Base-by-base conservation (phyloP, 1,139 yeast genomes). In the Saccharomyces hybrid region DNA sequence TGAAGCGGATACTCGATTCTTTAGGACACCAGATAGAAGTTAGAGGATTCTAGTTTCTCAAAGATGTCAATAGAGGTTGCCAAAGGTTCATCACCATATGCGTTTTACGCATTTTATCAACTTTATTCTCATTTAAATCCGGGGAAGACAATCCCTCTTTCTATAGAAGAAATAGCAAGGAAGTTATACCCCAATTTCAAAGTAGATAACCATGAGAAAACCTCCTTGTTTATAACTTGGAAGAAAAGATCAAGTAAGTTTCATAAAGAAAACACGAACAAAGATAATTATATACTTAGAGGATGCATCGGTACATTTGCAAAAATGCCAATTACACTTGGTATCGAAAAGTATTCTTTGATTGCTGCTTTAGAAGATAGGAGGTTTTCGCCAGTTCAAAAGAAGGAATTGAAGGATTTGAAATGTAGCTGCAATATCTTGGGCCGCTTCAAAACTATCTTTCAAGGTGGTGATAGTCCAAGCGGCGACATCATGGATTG, bases 281-380 rank as follows among this genome's bases (percentile, higher is more conserved):
- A 54, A 16, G 61, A 56, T 1, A 66, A 64, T 0, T 70, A 76
- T 54, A 73, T 75, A 16, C 74, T 93, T 51, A 76, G 98, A 52
- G 99, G 99, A 0, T 93, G 99, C 66, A 93, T 93, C 55, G 99
- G 99, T 0, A 91, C 97, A 0, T 91, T 93, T 67, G 64, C 74
- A 1, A 69, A 72, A 14, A 54, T 72, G 51, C 73, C 75, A 0
- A 64, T 88, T 8, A 83, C 78, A 28, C 55, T 66, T 0, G 97
- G 95, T 0, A 78, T 90, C 1, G 67, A 72, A 26, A 75, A 78
- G 50, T 93, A 84, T 65, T 77, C 97, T 0, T 54, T 84, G 30
- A 76, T 80, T 27, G 84, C 96, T 0, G 89, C 95, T 0, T 71
- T 89, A 4, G 79, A 87, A 53, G 99, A 93, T 65, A 71, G 84